phyloP scores from a whole-genome alignment of 306 rosid species.

The Luffa aegyptiaca region DNA sequence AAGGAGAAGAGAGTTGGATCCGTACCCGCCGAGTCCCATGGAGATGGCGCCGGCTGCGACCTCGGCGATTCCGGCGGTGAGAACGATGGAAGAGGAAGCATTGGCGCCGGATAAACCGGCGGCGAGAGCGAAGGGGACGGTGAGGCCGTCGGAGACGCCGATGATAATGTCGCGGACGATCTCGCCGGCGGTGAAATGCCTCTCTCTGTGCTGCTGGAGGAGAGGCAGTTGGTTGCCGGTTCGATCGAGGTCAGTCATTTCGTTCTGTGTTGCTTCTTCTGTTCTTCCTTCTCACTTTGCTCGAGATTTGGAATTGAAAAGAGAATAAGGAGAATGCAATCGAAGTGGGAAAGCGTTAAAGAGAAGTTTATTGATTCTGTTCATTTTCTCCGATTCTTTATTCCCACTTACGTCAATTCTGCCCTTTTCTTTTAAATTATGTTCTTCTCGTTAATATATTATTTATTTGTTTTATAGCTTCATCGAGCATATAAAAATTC shows the following conservation, averaged over 20 bases:
- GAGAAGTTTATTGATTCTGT: background rate
- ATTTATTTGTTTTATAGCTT: background rate
- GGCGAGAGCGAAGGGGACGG: slow-evolving; percentile 66
- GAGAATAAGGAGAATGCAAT: background rate
- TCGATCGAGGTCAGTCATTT: slow-evolving; percentile 56
- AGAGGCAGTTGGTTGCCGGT: slow-evolving; percentile 17
- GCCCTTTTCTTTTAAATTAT: background rate
- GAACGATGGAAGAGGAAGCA: slow-evolving; percentile 50
- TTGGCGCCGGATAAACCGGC: slow-evolving; percentile 66
- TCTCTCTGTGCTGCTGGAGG: slow-evolving; percentile 39
- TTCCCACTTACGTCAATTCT: background rate
- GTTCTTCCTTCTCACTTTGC: slow-evolving; percentile 22
- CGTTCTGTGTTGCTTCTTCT: slow-evolving; percentile 29
- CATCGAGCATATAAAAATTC: background rate
- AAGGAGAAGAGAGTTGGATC: background rate
- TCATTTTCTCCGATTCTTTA: background rate
- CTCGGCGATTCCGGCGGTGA: slow-evolving; percentile 66
- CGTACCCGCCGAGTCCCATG: slow-evolving; percentile 49
- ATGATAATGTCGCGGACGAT: slow-evolving; percentile 57
- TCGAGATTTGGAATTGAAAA: background rate
- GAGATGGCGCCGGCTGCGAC: slow-evolving; percentile 70
- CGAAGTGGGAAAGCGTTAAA: background rate
- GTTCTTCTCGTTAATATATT: background rate
- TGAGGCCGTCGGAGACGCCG: slow-evolving; percentile 71
- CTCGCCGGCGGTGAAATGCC: slow-evolving; percentile 62